phyloP scores from a whole-genome alignment of 495 filamentous ascomycete species.

The Sordaria brevicollis region DNA sequence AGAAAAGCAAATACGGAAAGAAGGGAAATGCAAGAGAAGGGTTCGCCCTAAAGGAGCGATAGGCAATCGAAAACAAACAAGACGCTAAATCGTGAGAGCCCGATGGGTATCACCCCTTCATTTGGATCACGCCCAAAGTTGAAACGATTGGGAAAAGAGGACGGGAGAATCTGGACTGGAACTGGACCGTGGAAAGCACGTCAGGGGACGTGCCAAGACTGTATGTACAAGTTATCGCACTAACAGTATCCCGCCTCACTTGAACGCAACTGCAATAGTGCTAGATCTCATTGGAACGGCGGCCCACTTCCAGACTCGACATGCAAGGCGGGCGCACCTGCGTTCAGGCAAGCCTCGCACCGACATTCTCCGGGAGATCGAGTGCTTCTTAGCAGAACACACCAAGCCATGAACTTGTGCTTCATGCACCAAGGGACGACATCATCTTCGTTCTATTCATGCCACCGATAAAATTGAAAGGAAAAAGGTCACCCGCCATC shows the following conservation, averaged over 20 bases:
- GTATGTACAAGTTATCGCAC: neutral
- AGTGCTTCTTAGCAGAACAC: neutral
- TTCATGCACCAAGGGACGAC: neutral
- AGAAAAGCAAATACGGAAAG: neutral
- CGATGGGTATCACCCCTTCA: no score
- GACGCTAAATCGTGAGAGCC: no score
- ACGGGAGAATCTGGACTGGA: neutral
- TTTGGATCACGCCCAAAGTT: no score
- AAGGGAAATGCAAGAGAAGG: no score
- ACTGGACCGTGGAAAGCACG: neutral
- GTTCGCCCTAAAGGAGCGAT: no score
- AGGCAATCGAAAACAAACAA: no score
- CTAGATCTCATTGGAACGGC: neutral
- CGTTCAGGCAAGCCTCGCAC: neutral
- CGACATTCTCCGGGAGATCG: neutral
- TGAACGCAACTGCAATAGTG: neutral
- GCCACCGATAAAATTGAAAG: neutral
- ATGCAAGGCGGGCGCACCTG: neutral
- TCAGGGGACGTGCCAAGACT: neutral
- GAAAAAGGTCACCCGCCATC: no score
- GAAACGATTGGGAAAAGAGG: neutral
- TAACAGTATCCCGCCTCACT: neutral
- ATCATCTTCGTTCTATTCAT: neutral
- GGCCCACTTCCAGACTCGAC: neutral
- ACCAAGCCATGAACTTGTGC: neutral